Evolutionary conservation across 352 stramenopile species (phyloP).

Genomic region (Phytophthora hybrid): DNA sequence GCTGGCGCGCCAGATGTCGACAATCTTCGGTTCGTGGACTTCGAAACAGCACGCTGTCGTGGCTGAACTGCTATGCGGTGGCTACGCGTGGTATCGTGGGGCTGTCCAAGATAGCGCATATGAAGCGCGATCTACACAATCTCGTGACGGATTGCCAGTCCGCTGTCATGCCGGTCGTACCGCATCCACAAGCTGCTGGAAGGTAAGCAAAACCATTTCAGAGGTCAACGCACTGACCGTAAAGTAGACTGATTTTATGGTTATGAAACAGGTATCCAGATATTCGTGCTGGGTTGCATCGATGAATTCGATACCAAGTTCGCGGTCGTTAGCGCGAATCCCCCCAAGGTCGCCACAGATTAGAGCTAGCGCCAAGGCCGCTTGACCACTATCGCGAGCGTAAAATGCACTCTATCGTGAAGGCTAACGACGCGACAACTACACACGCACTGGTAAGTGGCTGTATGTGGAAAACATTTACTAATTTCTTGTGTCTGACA

Average conservation of each 20-base stretch:
- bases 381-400: too few species aligned
- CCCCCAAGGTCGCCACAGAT: conserved; percentile 87
- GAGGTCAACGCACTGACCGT: background rate
- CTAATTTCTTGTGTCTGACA: too few species aligned
- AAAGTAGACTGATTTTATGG: background rate
- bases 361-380: conserved; percentile 95
- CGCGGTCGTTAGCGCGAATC: conserved; percentile 89
- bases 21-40: conserved; percentile 97
- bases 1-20: conserved; percentile 96
- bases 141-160: conserved; percentile 87
- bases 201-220: conserved; percentile 20
- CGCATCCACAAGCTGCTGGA: conserved; percentile 86
- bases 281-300: conserved; percentile 98
- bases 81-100: conserved; percentile 97
- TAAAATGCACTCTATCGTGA: too few species aligned
- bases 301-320: conserved; percentile 99
- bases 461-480: too few species aligned
- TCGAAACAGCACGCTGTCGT: conserved; percentile 99
- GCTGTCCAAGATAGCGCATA: conserved; percentile 91
- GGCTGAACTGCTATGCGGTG: conserved; percentile 98
- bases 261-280: conserved; percentile 67
- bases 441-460: too few species aligned
- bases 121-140: conserved; percentile 83
- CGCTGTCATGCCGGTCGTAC: conserved; percentile 90
- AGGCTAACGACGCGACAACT: too few species aligned